Evolutionary conservation across 2,329 filamentous ascomycete species (phyloP).

Genomic region (Xylariomycetidae sp.): DNA sequence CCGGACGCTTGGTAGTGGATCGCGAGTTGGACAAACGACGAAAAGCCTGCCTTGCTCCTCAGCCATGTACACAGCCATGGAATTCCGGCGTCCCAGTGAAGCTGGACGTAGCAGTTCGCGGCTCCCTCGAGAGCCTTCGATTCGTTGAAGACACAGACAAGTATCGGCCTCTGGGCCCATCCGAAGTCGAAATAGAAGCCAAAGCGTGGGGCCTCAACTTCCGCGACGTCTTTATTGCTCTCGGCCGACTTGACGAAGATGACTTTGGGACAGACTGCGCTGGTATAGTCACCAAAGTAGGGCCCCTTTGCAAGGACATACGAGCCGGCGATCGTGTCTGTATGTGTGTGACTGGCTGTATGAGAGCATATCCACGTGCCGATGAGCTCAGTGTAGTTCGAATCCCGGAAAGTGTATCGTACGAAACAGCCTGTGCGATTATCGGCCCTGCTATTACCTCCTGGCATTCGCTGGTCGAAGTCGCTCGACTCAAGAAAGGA

Average conservation of each 20-base stretch:
- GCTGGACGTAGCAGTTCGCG: constrained; percentile 4
- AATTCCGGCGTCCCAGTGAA: constrained; percentile 4
- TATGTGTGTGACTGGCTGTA: not conserved
- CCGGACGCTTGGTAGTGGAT: constrained; percentile 3
- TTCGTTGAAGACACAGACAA: constrained; percentile 9
- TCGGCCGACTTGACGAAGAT: constrained; percentile 1
- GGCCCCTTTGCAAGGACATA: not conserved
- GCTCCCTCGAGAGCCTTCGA: constrained; percentile 12
- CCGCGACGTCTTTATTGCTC: constrained; percentile 6
- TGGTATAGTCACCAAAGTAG: constrained; percentile 3
- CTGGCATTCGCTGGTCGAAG: constrained; percentile 1
- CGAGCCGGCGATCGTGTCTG: constrained; percentile 1
- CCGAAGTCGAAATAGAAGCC: constrained; percentile 15
- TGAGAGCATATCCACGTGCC: not conserved
- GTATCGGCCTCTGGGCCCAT: constrained; percentile 2
- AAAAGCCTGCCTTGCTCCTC: not conserved
- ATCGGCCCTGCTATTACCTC: constrained; percentile 1
- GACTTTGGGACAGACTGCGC: constrained; percentile 7
- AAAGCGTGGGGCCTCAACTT: constrained; percentile 7
- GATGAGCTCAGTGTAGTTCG: not conserved
- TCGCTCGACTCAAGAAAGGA: not conserved
- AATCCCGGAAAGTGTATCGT: not conserved
- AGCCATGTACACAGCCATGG: constrained; percentile 3
- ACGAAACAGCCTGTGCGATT: not conserved
- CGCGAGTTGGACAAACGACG: not conserved